Evolutionary conservation across 352 stramenopile genomes (phyloP).

Genomic region (Globisporangium mamillatum): DNA sequence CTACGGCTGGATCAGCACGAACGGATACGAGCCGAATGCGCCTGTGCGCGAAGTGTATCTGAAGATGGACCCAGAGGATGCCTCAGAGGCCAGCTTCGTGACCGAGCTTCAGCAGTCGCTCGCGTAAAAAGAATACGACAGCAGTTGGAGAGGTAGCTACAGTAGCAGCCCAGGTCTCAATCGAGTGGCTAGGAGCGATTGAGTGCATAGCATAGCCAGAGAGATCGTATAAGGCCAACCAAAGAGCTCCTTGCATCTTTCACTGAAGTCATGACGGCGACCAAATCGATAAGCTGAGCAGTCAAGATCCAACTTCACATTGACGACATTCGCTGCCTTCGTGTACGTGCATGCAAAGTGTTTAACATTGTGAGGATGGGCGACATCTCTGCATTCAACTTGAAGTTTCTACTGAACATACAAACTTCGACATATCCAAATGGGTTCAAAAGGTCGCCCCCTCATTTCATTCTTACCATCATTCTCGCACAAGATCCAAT

Average conservation of each 20-base stretch:
- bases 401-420: background rate
- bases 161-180: background rate
- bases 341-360: no score
- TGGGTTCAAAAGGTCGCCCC: background rate
- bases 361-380: no score
- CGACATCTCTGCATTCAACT: background rate
- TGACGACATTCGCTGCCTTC: background rate
- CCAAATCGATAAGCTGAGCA: background rate
- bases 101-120: slow-evolving; percentile 37
- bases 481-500: no score
- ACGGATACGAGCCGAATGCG: slow-evolving; percentile 26
- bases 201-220: background rate
- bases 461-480: background rate
- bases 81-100: slow-evolving; percentile 18
- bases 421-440: background rate
- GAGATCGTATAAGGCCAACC: background rate
- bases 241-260: background rate
- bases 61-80: slow-evolving; percentile 25
- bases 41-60: slow-evolving; percentile 45
- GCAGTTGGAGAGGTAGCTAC: no score
- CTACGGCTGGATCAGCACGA: slow-evolving; percentile 33
- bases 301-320: background rate
- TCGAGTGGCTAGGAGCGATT: background rate
- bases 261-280: background rate
- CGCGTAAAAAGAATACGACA: slow-evolving; percentile 6